Percentiles rank a stretch among this genome's conserved stretches.
phyloP scores from a whole-genome alignment of 805 yeast species.

The Metschnikowia dekortorum region DNA sequence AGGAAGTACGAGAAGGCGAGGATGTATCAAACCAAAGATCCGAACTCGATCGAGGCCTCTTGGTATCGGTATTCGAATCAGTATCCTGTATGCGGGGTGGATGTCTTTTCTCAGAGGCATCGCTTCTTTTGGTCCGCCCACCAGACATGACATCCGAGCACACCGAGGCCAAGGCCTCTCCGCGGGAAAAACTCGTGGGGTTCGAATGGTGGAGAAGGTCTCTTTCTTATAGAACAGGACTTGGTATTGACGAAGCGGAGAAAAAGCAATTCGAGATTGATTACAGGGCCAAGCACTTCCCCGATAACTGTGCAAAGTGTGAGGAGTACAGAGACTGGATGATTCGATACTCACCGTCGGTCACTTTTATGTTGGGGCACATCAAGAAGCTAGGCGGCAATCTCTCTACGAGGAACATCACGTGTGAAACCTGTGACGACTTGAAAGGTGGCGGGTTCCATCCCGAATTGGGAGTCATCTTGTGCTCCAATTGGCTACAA shows the following conservation, averaged over 20 bases:
- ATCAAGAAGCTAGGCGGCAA: conserved; percentile 59
- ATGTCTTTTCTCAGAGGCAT: background rate
- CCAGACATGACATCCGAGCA: background rate
- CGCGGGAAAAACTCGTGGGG: conserved; percentile 37
- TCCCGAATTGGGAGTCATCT: conserved; percentile 79
- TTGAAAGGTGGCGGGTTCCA: conserved; percentile 86
- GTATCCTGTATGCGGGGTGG: background rate
- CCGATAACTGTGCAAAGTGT: conserved; percentile 62
- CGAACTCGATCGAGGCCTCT: background rate
- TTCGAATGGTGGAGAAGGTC: conserved; percentile 83
- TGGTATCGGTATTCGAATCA: background rate
- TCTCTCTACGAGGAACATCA: conserved; percentile 48
- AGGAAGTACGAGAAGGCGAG: too few species aligned
- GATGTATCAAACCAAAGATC: background rate
- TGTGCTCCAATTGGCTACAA: conserved; percentile 78
- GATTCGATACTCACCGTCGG: conserved; percentile 75
- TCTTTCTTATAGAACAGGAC: conserved; percentile 63
- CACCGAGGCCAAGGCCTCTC: conserved; percentile 18
- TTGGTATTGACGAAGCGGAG: conserved; percentile 55
- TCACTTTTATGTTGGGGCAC: conserved; percentile 81
- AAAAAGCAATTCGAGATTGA: conserved; percentile 56
- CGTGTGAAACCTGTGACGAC: conserved; percentile 82
- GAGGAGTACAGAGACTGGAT: conserved; percentile 77
- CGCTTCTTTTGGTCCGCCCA: background rate
- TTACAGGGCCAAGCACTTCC: conserved; percentile 37